phyloP scores from a whole-genome alignment of 2,329 filamentous ascomycete genomes.

The Fusarium sp. region DNA sequence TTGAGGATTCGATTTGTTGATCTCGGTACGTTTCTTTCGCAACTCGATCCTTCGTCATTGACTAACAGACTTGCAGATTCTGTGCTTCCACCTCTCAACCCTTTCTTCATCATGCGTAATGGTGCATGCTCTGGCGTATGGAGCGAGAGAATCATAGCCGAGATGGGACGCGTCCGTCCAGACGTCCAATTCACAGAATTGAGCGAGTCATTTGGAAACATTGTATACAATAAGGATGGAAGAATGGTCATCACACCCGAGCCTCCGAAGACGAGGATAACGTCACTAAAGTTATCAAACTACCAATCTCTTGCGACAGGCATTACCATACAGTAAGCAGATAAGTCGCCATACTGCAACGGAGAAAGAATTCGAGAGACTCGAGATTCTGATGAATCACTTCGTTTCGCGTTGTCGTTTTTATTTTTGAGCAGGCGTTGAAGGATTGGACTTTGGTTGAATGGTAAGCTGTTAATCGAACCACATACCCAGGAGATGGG shows the following conservation, averaged over 20 bases:
- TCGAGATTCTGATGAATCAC: background rate
- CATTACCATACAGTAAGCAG: conserved; percentile 51
- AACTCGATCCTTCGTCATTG: background rate
- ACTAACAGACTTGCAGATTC: conserved; percentile 64
- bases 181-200: conserved; percentile 69
- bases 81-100: conserved; percentile 75
- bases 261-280: conserved; percentile 62
- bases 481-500: conserved; percentile 44
- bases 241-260: conserved; percentile 67
- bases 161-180: conserved; percentile 69
- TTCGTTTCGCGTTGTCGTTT: conserved; percentile 23
- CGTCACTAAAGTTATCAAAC: conserved; percentile 67
- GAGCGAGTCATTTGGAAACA: conserved; percentile 71
- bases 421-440: conserved; percentile 39
- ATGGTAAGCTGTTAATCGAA: conserved; percentile 39
- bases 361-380: background rate
- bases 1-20: conserved; percentile 80
- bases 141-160: conserved; percentile 73
- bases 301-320: conserved; percentile 62
- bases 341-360: background rate
- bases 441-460: conserved; percentile 23
- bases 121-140: conserved; percentile 75
- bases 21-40: conserved; percentile 61
- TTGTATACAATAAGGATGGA: conserved; percentile 69
- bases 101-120: conserved; percentile 73